Base-by-base conservation (phyloP, 23 red algal genomes). In the Gracilaria caudata region DNA sequence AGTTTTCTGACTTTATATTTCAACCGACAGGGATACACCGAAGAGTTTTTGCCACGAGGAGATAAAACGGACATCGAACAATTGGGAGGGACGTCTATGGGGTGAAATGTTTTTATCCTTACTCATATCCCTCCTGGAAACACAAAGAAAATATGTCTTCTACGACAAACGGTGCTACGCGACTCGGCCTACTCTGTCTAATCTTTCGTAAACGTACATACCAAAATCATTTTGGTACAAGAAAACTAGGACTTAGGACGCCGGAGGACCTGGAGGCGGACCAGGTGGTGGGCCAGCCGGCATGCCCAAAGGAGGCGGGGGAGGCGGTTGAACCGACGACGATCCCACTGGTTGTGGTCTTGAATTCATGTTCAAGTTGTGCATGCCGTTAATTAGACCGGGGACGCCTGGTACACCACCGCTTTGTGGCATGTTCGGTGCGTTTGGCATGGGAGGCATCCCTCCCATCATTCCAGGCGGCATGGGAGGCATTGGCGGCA, bases 321-420 rank as follows among this genome's bases (percentile, higher is more conserved):
- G 82, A 4, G 82, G 82, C 3, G 82, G 59, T 40, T 37, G 64
- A 51, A 26, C 24, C 12, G 56, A 5, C 11, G 64, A 25, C 45
- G 46, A 34, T 74, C 44, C 82, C 1, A 59, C 36, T 10, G 82
- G 82, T n/a, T 73, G 82, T 21, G 64, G 59, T 59, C 43, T 73
- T 2, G 59, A 32, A 54, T 56, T 86, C 64, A 86, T 43, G 45
- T 76, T 76, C 21, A 86, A 64, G 54, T 73, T 73, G 32, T 86
- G 82, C 82, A 86, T 86, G 26, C 82, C 82, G 35, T 86, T 86
- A 34, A 86, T 73, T 35, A 86, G 32, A 36, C 82, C 82, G 26
- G 57, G 82, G 6, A 86, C 37, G 30, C 64, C 64, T 51, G 79
- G 25, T 32, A 83, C 21, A 23, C 58, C 55, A 5, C 79, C 70